Evolutionary conservation across 2,329 filamentous ascomycete genomes (phyloP), one percentile per base, ranked within the genome.

Genomic region (Neofusicoccum sp.): DNA sequence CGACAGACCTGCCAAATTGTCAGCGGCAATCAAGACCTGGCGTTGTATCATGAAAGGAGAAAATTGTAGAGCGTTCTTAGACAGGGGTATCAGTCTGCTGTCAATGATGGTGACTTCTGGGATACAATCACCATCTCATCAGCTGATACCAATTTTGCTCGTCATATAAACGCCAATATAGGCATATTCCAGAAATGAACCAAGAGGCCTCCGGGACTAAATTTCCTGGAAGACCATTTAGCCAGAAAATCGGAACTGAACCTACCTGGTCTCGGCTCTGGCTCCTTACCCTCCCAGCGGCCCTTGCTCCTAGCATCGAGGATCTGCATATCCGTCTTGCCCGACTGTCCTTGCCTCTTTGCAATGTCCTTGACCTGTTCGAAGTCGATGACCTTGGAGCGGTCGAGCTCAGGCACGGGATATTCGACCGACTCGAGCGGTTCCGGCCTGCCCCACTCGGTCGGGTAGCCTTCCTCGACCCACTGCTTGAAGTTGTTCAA

Each of bases 401-500:
- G 77, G 62, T 87, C 81, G 22, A 82, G 69, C 63, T 78, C 69
- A 0, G 80, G 77, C 2, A 78, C 70, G 1, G 79, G 75, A 66
- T 83, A 83, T 4, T 77, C 71, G 12, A 76, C 76, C 29, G 67
- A 65, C 6, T 76, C 69, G 2, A 76, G 81, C 48, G 82, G 73
- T 61, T 86, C 82, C 61, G 88, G 78, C 71, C 87, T 81, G 3
- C 94, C 93, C n/a, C 87, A 87, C 79, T 97, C 93, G 0, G 89
- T 90, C 0, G 93, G 91, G 67, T 88, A 85, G 1, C 91, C 92
- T 72, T 96, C 84, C 37, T 94, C 90, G 1, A 94, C 88, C 92
- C 93, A 99, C n/a, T 91, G 79, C 76, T 89, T 91, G 80, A 97
- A 99, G 80, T 99, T 99, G 80, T 99, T 96, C 62, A 99, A 80